These are phyloP conservation scores for Fistulinella prunicolor DNA, from an alignment of 768 basidiomycete genomes.

Conservation along the genomic window DNA sequence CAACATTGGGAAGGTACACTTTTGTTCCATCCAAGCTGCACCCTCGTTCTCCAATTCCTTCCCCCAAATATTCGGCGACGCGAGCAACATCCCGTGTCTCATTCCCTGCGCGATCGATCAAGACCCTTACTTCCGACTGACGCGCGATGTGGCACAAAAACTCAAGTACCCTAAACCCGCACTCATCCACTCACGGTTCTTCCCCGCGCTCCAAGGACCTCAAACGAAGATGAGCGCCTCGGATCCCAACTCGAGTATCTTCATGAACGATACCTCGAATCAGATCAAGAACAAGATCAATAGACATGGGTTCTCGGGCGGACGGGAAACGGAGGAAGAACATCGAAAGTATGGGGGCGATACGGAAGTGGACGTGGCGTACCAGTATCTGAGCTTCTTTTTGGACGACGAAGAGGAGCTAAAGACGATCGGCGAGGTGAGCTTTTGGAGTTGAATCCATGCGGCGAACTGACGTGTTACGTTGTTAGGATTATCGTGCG, in stretches of 20 bases:
- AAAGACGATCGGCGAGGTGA: slow-evolving; percentile 68
- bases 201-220: slow-evolving; percentile 96
- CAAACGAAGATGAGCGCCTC: slow-evolving; percentile 99
- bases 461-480: neutral
- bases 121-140: slow-evolving; percentile 95
- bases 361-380: slow-evolving; percentile 92
- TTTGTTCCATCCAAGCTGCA: slow-evolving; percentile 91
- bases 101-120: slow-evolving; percentile 99
- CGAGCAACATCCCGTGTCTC: slow-evolving; percentile 81
- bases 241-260: slow-evolving; percentile 89
- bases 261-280: slow-evolving; percentile 88
- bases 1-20: slow-evolving; percentile 97
- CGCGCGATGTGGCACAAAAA: slow-evolving; percentile 90
- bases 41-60: slow-evolving; percentile 98
- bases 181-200: slow-evolving; percentile 93
- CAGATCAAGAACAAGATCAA: slow-evolving; percentile 99
- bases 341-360: slow-evolving; percentile 86
- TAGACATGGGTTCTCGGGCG: slow-evolving; percentile 93
- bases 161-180: slow-evolving; percentile 95
- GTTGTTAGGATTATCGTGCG: slow-evolving; percentile 80
- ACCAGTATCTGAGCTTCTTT: slow-evolving; percentile 95
- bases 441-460: neutral
- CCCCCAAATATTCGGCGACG: slow-evolving; percentile 91
- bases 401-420: slow-evolving; percentile 93
- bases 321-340: slow-evolving; percentile 93